Evolutionary conservation across 768 basidiomycete species (phyloP).

Genomic region (Boletus eberwhitei): DNA sequence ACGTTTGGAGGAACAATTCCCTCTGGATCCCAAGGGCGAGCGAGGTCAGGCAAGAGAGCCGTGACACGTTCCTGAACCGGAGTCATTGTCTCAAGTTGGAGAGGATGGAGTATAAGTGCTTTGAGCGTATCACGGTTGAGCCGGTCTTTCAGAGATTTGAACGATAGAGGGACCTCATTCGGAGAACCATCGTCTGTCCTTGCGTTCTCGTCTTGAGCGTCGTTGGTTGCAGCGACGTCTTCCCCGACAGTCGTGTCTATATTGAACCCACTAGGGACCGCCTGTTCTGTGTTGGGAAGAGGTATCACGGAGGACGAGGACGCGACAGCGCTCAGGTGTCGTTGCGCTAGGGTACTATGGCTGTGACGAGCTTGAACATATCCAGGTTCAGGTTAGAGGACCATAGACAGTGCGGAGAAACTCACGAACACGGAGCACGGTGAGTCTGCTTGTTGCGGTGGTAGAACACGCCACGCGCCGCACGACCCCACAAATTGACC

Average conservation of each 20-base stretch:
- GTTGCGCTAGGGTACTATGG: background rate
- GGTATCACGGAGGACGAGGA: background rate
- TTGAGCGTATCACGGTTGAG: conserved; percentile 45
- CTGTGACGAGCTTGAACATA: conserved; percentile 1
- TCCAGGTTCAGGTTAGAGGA: background rate
- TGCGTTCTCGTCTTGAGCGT: background rate
- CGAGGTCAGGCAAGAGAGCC: conserved; percentile 67
- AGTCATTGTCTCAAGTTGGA: conserved; percentile 70
- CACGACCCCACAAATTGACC: background rate
- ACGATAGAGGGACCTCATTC: conserved; percentile 12
- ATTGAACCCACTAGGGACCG: background rate
- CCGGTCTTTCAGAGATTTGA: conserved; percentile 36
- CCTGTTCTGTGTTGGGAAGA: background rate
- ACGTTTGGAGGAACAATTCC: conserved; percentile 3
- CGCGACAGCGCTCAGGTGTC: conserved; percentile 4
- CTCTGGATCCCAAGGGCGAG: conserved; percentile 46
- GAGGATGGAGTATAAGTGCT: conserved; percentile 62
- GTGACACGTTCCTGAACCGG: conserved; percentile 80
- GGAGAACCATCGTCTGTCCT: background rate
- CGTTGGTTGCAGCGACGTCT: background rate
- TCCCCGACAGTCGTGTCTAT: background rate
- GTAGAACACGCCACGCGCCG: background rate
- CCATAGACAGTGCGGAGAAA: background rate
- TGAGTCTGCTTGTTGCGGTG: background rate
- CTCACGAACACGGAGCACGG: conserved; percentile 11